Evolutionary conservation across 2,329 filamentous ascomycete species (phyloP).

Genomic region (Colletotrichum abscissum): DNA sequence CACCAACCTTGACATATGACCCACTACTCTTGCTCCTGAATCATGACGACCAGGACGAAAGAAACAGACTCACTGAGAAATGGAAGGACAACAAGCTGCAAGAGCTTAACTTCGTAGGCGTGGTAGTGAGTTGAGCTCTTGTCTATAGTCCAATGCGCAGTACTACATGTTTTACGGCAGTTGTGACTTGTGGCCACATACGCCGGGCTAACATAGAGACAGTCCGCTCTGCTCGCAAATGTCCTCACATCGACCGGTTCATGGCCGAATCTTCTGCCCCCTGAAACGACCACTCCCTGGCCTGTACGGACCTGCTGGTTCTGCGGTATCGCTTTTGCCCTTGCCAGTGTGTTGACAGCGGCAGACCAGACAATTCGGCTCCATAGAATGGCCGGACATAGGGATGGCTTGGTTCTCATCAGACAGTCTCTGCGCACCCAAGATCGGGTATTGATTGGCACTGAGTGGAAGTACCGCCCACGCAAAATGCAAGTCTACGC

Average conservation of each 20-base stretch:
- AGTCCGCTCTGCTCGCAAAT: conserved; percentile 1
- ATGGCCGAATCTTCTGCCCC: conserved; percentile 53
- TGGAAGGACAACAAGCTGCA: conserved; percentile 53
- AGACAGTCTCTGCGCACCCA: conserved; percentile 37
- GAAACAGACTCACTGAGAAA: conserved; percentile 47
- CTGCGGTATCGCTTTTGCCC: conserved; percentile 57
- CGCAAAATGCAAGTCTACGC: conserved; percentile 37
- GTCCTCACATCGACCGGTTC: conserved; percentile 53
- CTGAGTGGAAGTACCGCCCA: conserved; percentile 24
- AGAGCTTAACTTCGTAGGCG: conserved; percentile 54
- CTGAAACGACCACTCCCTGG: conserved; percentile 51
- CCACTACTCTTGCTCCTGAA: conserved; percentile 14
- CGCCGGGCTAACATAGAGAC: too few species aligned
- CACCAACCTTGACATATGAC: conserved; percentile 4
- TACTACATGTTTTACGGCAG: too few species aligned
- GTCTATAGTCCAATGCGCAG: too few species aligned
- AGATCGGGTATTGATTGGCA: not conserved
- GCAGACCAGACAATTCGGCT: conserved; percentile 54
- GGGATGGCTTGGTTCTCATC: conserved; percentile 49
- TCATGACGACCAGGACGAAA: conserved; percentile 10
- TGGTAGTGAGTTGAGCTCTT: conserved; percentile 41
- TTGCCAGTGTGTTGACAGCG: conserved; percentile 60
- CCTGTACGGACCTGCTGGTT: conserved; percentile 53
- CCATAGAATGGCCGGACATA: conserved; percentile 53
- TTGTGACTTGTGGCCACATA: too few species aligned